These are phyloP conservation scores for Malus sylvestris DNA, from an alignment of 306 rosid species.

Conservation along the genomic window DNA sequence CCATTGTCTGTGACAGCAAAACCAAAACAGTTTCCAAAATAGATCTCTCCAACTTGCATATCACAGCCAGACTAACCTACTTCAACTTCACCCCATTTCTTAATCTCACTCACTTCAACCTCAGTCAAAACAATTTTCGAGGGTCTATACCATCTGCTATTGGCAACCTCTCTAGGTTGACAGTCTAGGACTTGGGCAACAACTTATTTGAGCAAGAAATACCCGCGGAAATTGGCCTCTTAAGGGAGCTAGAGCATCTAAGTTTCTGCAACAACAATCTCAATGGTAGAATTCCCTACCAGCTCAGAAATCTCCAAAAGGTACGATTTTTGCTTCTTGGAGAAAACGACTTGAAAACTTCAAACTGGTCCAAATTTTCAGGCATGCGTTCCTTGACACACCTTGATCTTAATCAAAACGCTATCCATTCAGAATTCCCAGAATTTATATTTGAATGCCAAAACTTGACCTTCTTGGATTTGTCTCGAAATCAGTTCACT, in stretches of 20 bases:
- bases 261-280: neutral
- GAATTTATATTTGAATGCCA: constrained; percentile 39
- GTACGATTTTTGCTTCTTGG: constrained; percentile 49
- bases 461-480: constrained; percentile 51
- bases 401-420: constrained; percentile 28
- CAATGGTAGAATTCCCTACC: constrained; percentile 42
- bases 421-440: constrained; percentile 30
- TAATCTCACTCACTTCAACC: constrained; percentile 40
- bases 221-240: neutral
- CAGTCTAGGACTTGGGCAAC: constrained; percentile 40
- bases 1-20: constrained; percentile 37
- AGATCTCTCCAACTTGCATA: constrained; percentile 28
- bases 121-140: constrained; percentile 15
- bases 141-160: constrained; percentile 56
- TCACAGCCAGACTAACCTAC: constrained; percentile 31
- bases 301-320: constrained; percentile 47
- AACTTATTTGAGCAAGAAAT: constrained; percentile 2
- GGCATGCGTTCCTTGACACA: constrained; percentile 33
- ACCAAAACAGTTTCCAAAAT: constrained; percentile 24
- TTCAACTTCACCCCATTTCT: constrained; percentile 42
- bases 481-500: constrained; percentile 30
- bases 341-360: constrained; percentile 25
- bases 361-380: constrained; percentile 44
- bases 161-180: constrained; percentile 47
- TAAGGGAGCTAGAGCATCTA: neutral